Base-by-base conservation (phyloP, 2,329 filamentous ascomycete species). In the Cordyceps farinosa region DNA sequence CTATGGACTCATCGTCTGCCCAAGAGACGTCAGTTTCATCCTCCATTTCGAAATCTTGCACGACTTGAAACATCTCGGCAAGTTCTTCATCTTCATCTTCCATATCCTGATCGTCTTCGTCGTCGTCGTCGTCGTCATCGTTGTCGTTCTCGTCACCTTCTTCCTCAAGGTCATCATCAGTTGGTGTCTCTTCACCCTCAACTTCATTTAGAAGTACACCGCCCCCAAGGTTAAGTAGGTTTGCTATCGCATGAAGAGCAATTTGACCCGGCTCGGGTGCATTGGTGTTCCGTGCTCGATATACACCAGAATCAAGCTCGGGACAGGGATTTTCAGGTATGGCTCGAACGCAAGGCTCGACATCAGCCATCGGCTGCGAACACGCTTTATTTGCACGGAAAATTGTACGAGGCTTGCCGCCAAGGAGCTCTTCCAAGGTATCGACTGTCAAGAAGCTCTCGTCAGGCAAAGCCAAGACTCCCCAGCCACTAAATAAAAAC, bases 401-500 rank as follows among this genome's bases (percentile, higher is more conserved):
- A 65, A 45, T 32, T 69, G 67, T n/a, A 70, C 56, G 47, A 6
- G 69, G 61, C 9, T 71, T 52, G n/a, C 45, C 47, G 13, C 76
- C 76, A 42, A 77, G 66, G 22, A 78, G 67, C 38, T 77, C 72
- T 59, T 74, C 70, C n/a, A 70, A 64, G 27, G 70, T 70, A 27
- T 70, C 64, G 34, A 78, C 77, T 3, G 67, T 66, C 54, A 78
- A 68, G 65, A 84, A 84, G 64, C 74, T 76, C 58, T 73, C 76
- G 40, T 77, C 74, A 0, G 78, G 76, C 7, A 85, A 68, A 7
- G 80, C 75, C 47, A 83, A 69, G 10, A 84, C 75, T 7, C 82
- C 81, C 82, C 82, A 85, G 1, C 80, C 82, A 58, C 74, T 75
- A 67, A 29, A 58, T 52, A 11, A 29, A 52, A 5, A 15, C 27